Evolutionary conservation across 805 yeast genomes (phyloP), one percentile per base, ranked within the genome.

Genomic region (Saccharomycopsis fibuligera): DNA sequence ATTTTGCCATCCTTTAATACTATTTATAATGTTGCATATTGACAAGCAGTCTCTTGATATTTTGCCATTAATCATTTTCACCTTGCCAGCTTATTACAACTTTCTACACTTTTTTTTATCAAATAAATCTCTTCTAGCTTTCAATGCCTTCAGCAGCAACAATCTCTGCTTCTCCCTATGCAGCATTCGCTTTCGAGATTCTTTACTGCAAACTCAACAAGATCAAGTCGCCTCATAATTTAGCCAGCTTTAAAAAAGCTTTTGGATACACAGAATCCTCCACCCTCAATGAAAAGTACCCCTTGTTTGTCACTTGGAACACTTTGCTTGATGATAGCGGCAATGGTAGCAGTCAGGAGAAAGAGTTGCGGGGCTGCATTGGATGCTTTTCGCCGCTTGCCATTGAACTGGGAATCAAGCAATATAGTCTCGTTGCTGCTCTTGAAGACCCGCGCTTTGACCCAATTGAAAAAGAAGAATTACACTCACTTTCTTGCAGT

Each of bases 231-330:
- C 31, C 53, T 5, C 19, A 40, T 39, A 21, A 39, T 8, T 17
- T 47, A 6, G 35, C 14, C 5, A 23, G 41, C 10, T 47, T 41
- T 27, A 36, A 39, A n/a, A 37, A 19, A 22, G 27, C 33, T 22
- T 36, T 35, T 27, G 14, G 29, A 5, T 37, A 45, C 5, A 49
- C 48, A 4, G 44, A 40, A 16, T 50, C 27, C 40, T 16, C 50
- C 14, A 25, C 48, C 48, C n/a, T n/a, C n/a, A 55, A 40, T 14
- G 64, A 56, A 39, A 58, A 61, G 36, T 66, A 68, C 5, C 93
- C 98, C 0, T 65, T 91, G 24, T 93, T 93, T 66, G 84, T 91
- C 29, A 93, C 98, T 0, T 93, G 96, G 96, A 81, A 79, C 57
- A 72, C 74, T 49, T 56, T 58, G 17, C 17, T 17, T 5, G 45